Evolutionary conservation across 2,329 filamentous ascomycete genomes (phyloP), one percentile per base, ranked within the genome.

Genomic region (Amauroascus verrucosus): DNA sequence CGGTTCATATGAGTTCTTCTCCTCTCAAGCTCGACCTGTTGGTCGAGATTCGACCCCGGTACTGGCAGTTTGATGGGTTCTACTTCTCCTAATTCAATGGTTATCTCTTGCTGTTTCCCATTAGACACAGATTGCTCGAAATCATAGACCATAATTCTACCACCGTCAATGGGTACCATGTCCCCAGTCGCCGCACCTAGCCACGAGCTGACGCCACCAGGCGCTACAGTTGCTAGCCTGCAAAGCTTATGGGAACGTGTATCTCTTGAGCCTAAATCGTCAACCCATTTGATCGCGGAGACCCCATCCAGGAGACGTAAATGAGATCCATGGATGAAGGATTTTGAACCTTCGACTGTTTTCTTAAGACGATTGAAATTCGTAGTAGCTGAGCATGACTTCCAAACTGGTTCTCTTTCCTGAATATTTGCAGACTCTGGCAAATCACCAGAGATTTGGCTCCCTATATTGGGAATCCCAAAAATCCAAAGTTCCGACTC

Each of bases 1-100:
- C 77, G 77, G 61, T 83, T 81, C 33, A 84, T 78, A 14, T 86
- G 83, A 2, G 86, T 90, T 58, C 86, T 77, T 58, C 85, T 77
- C 59, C 86, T 79, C 48, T 88, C 85, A 60, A 91, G 81, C 58
- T 86, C 87, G 18, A 93, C 86, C 65, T 90, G 86, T 1, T 83
- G 81, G 54, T 84, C 86, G 54, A 91, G 74, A 60, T 88, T 86
- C 20, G 84, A 80, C 58, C 79, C 78, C 61, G 87, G 84, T 64
- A 91, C 87, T 60, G 84, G 80, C 16, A 93, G 70, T 0, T 81
- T 71, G 64, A 88, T 85, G 0, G 86, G 81, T 46, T 83, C 75
- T 22, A 78, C 77, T 30, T 82, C 81, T 9, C 87, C 87, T 24
- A 91, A 81, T 63, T 91, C 86, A 50, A 93, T 84, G 1, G 77